Percentiles rank a stretch among this genome's conserved stretches.
Conservation (phyloP, 441 rosid species). For the Melastoma candidum region DNA sequence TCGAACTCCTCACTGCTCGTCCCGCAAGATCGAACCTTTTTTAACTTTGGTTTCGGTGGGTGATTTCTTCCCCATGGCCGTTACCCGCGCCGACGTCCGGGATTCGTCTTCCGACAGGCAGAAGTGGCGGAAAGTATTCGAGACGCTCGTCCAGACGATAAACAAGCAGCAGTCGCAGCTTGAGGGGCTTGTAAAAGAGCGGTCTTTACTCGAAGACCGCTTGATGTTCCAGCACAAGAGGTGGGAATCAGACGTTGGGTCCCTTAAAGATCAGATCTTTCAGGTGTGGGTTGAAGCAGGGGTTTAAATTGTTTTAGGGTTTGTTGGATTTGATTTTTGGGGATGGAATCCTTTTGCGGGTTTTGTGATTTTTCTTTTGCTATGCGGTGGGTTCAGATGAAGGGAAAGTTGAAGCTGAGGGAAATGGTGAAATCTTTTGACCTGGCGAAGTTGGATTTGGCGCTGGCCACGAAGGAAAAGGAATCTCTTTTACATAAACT, state of each 20-base stretch:
- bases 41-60: too few relatives aligned
- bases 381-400: slow-evolving; percentile 26
- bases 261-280: slow-evolving; percentile 38
- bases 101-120: slow-evolving; percentile 28
- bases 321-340: slow-evolving; percentile 27
- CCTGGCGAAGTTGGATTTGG: slow-evolving; percentile 45
- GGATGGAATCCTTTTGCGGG: slow-evolving; percentile 11
- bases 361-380: not conserved
- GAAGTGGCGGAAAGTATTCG: slow-evolving; percentile 57
- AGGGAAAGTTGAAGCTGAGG: slow-evolving; percentile 27
- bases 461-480: slow-evolving; percentile 46
- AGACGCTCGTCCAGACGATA: slow-evolving; percentile 38
- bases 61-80: too few relatives aligned
- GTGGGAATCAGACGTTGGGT: slow-evolving; percentile 38
- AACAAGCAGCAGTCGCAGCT: slow-evolving; percentile 57
- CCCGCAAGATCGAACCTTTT: too few relatives aligned
- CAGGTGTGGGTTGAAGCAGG: slow-evolving; percentile 24
- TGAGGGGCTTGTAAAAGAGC: slow-evolving; percentile 41
- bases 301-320: slow-evolving; percentile 1
- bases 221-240: slow-evolving; percentile 34
- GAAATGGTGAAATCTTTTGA: slow-evolving; percentile 36
- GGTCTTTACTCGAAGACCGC: slow-evolving; percentile 47
- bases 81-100: too few relatives aligned
- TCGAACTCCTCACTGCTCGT: too few relatives aligned
- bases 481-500: slow-evolving; percentile 37